Evolutionary conservation across 192 early-diverging fungal species (phyloP), one percentile per base, ranked within the genome.

Genomic region (Backusella tuberculispora): DNA sequence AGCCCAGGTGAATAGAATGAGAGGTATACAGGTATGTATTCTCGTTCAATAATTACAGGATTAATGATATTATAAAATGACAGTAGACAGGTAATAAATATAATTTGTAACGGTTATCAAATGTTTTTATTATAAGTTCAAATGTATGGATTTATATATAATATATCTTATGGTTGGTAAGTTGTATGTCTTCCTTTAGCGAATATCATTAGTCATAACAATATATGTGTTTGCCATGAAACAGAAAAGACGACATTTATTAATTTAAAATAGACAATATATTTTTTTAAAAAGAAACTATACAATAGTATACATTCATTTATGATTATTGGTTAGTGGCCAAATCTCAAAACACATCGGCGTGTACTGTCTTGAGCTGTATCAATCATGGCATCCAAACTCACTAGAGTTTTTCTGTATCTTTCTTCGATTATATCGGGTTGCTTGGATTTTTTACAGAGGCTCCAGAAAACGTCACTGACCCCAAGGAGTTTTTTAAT

Each of bases 391-490:
- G 17, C 17, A 26, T 47, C 45, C 45, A 69, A 47, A 19, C 21
- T 69, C n/a, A 34, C 45, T 14, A 69, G 45, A 34, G 67, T 69
- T 69, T 47, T 69, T 29, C 21, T 47, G 45, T 69, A 69, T 47
- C 67, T 46, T 44, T 44, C 43, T 47, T 47, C 67, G 13, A 69
- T 69, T 69, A 47, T 47, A 19, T 69, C 45, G 19, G 67, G 67
- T 34, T 47, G 67, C 44, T 44, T 47, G 42, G 67, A 69, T 47
- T 47, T 47, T 47, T 12, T 69, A 67, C 74, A 75, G 64, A 34
- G 44, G 63, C 74, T 63, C 74, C 74, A 68, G 63, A 75, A 75
- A n/a, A 75, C 66, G 44, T 75, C 65, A 67, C 63, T 66, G 47
- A 75, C 37, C 26, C 60, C 74, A 38, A 75, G 66, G 63, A 67